Evolutionary conservation across 306 rosid genomes (phyloP).

Genomic region (Ormosia semicastrata): DNA sequence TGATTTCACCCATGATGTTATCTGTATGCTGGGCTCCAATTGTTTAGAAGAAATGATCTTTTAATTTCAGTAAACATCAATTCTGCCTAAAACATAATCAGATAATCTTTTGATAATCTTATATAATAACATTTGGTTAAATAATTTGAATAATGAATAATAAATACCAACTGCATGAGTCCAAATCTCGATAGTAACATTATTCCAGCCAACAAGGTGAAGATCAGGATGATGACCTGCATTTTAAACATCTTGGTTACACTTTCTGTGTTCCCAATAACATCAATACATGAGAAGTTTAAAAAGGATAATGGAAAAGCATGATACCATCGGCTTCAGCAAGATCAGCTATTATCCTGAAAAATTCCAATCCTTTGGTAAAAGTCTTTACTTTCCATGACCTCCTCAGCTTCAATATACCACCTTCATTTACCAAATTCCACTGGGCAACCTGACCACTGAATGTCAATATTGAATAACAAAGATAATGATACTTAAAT

Average conservation of each 20-base stretch:
- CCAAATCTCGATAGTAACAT: slow-evolving; percentile 76
- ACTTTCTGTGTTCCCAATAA: not conserved
- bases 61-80: not conserved
- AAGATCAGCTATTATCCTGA: slow-evolving; percentile 66
- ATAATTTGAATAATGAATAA: not conserved
- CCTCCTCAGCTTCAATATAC: slow-evolving; percentile 54
- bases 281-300: not conserved
- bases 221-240: slow-evolving; percentile 98
- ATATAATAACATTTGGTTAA: not conserved
- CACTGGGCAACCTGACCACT: slow-evolving; percentile 60
- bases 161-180: slow-evolving; percentile 81
- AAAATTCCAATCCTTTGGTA: slow-evolving; percentile 77
- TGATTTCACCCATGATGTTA: not conserved
- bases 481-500: not conserved
- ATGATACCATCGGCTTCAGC: slow-evolving; percentile 78
- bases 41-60: not conserved
- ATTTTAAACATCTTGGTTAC: not conserved
- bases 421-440: slow-evolving; percentile 66
- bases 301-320: not conserved
- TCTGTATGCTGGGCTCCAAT: not conserved
- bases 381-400: slow-evolving; percentile 80
- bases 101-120: not conserved
- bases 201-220: slow-evolving; percentile 93
- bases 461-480: not conserved
- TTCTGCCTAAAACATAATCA: not conserved